Evolutionary conservation across 371 early-diverging fungal species (phyloP), one percentile per base, ranked within the genome.

Genomic region (Coemansia sp.): DNA sequence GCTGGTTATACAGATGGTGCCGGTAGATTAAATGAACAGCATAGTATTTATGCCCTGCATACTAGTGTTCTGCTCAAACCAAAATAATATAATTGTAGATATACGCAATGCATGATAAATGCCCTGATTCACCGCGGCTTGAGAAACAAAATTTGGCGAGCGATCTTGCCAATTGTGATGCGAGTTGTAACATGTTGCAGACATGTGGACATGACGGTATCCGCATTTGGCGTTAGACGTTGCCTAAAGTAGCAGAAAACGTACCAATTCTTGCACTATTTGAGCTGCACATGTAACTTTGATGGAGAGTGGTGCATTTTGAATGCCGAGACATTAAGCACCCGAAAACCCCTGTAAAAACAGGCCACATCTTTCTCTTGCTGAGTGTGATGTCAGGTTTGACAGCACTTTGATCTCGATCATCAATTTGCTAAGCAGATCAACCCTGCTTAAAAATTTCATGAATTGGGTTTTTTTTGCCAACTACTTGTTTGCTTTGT

Each of bases 351-450:
- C 42, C 13, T 16, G 45, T 45, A 45, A 45, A 45, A 45, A 45
- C 37, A 37, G 11, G 37, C 37, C 37, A 37, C 37, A 37, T 37
- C 37, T 11, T 37, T 37, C 37, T 37, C 37, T 37, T 10, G 37
- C 37, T 10, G 11, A 37, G 37, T 10, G 37, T 37, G 37, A 37
- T 37, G 37, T 37, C n/a, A 5, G 16, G 10, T 45, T 45, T 16
- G 45, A 45, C 45, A 45, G 45, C 45, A 45, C n/a, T 45, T 45
- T 45, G n/a, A 45, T 45, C 45, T 16, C 45, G 45, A n/a, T n/a
- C n/a, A n/a, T n/a, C n/a, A n/a, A 45, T 45, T 11, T 5, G 45
- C 45, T n/a, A 45, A n/a, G n/a, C 45, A 11, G n/a, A 16, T n/a
- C 13, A 45, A 45, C 45, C 45, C 45, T 45, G 45, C 45, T 45